Evolutionary conservation across 352 stramenopile species (phyloP).

Genomic region (Globisporangium emineosum): DNA sequence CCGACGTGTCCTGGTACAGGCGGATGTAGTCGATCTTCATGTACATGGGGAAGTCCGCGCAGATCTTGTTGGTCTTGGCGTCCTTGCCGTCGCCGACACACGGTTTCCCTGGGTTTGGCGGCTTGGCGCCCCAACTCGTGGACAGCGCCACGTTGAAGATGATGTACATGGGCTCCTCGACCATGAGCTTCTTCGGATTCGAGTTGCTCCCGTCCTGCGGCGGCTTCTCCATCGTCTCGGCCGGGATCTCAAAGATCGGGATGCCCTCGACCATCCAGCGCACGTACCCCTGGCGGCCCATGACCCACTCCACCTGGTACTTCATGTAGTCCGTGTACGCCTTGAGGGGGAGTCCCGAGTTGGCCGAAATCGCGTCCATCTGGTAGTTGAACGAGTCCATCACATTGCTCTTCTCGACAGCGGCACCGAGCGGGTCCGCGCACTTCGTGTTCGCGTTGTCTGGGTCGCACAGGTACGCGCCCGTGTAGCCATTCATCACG

Average conservation of each 20-base stretch:
- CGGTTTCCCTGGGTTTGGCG: constrained; percentile 34
- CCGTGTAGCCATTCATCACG: constrained; percentile 59
- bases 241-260: constrained; percentile 84
- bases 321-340: constrained; percentile 57
- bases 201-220: constrained; percentile 37
- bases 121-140: constrained; percentile 29
- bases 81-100: constrained; percentile 28
- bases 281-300: constrained; percentile 50
- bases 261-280: constrained; percentile 69
- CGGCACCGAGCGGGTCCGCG: constrained; percentile 22
- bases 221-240: constrained; percentile 41
- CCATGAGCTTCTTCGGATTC: constrained; percentile 62
- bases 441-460: constrained; percentile 54
- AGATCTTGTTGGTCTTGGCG: constrained; percentile 32
- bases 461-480: constrained; percentile 57
- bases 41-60: constrained; percentile 44
- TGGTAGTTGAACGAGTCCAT: constrained; percentile 65
- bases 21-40: constrained; percentile 87
- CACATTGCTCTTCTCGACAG: constrained; percentile 40
- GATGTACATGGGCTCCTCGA: constrained; percentile 49
- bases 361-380: constrained; percentile 71
- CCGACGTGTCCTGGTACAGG: constrained; percentile 65
- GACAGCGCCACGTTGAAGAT: constrained; percentile 59
- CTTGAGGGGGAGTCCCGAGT: constrained; percentile 58
- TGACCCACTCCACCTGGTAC: constrained; percentile 77